phyloP scores from a whole-genome alignment of 139 green algal genomes.

The Limnomonas spitsbergensis region DNA sequence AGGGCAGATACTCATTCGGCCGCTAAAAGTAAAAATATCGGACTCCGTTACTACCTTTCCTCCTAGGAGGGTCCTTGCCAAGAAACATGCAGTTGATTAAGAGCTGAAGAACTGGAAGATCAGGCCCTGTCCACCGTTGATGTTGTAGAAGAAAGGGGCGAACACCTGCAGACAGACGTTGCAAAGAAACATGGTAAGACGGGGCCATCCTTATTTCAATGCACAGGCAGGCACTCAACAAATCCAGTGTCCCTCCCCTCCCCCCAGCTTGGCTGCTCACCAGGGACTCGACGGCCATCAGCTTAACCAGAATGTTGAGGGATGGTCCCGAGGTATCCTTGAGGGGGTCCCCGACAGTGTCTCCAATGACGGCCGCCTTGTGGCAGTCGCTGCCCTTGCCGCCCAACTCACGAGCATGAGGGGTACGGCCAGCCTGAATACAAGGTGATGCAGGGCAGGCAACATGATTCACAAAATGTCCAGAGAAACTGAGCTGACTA shows the following conservation, averaged over 20 bases:
- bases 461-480: no score
- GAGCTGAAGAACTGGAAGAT: constrained; percentile 50
- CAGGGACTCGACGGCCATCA: constrained; percentile 96
- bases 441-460: constrained; percentile 1
- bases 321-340: constrained; percentile 89
- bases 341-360: constrained; percentile 97
- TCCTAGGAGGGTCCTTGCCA: no score
- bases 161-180: constrained; percentile 26
- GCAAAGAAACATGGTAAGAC: no score
- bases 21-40: no score
- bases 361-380: constrained; percentile 93
- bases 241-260: no score
- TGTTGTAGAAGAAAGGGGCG: constrained; percentile 60
- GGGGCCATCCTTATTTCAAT: no score
- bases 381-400: constrained; percentile 95
- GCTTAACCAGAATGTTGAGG: constrained; percentile 99
- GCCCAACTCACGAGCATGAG: constrained; percentile 86
- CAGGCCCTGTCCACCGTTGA: constrained; percentile 47
- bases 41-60: no score
- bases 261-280: no score
- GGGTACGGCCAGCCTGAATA: constrained; percentile 57
- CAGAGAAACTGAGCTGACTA: background rate
- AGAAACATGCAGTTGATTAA: no score
- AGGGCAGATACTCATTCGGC: no score
- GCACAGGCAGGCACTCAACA: no score